phyloP scores from a whole-genome alignment of 2,329 filamentous ascomycete genomes.

The Colletotrichum euphorbiae region DNA sequence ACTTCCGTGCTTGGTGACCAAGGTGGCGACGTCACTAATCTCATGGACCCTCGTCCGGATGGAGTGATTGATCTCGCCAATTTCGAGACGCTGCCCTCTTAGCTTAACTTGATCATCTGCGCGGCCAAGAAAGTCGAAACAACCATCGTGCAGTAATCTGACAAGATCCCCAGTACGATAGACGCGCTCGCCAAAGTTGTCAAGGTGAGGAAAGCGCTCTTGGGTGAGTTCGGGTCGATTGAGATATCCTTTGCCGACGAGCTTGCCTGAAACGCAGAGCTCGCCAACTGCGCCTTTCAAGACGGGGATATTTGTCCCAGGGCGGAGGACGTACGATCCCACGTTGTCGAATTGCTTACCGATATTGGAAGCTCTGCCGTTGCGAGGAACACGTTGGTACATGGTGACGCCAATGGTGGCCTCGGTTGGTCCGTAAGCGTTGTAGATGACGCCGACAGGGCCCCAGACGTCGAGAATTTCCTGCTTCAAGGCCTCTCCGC shows the following conservation, averaged over 20 bases:
- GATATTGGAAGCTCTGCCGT: constrained; percentile 88
- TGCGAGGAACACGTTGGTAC: constrained; percentile 81
- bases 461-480: constrained; percentile 93
- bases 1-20: constrained; percentile 76
- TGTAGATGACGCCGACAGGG: constrained; percentile 83
- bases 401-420: constrained; percentile 94
- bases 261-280: constrained; percentile 85
- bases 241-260: constrained; percentile 91
- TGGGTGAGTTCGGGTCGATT: constrained; percentile 81
- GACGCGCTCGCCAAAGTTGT: constrained; percentile 68
- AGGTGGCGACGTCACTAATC: constrained; percentile 78
- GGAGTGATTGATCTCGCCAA: constrained; percentile 89
- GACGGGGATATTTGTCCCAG: constrained; percentile 77
- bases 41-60: constrained; percentile 71
- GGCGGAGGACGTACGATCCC: constrained; percentile 81
- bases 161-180: constrained; percentile 94
- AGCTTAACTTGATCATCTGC: constrained; percentile 94
- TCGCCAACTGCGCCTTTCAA: constrained; percentile 85
- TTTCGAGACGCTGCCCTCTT: constrained; percentile 87
- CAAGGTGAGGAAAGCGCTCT: constrained; percentile 78
- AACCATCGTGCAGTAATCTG: constrained; percentile 80
- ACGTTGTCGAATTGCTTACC: constrained; percentile 89
- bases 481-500: constrained; percentile 87
- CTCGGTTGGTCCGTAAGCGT: constrained; percentile 92
- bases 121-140: constrained; percentile 88